Evolutionary conservation across 208 protist species (phyloP).

Genomic region (Naegleria fowleri): DNA sequence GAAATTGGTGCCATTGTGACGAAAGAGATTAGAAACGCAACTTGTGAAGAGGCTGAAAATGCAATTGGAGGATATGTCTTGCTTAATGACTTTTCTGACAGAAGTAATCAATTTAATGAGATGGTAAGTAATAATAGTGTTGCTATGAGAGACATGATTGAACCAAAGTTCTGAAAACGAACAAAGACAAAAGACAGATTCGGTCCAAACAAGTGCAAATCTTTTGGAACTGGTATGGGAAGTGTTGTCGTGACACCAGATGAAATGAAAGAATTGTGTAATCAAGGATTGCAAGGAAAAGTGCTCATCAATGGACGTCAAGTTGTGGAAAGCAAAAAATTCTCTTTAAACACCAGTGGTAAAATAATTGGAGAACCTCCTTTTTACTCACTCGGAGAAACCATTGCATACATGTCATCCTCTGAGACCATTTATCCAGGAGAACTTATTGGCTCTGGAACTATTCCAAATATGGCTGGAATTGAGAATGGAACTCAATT

Average conservation of each 20-base stretch:
- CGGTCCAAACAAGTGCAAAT: background rate
- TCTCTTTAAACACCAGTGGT: background rate
- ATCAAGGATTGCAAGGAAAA: background rate
- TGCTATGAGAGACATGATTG: background rate
- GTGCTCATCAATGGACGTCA: background rate
- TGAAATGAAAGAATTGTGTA: background rate
- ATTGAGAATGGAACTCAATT: background rate
- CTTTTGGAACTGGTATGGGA: background rate
- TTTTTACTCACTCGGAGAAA: background rate
- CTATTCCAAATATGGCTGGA: background rate
- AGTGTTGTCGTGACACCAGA: constrained; percentile 14
- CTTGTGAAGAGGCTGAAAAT: background rate
- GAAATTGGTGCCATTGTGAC: background rate
- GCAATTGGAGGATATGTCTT: constrained; percentile 2
- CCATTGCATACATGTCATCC: background rate
- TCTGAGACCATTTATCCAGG: background rate
- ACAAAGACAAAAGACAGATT: background rate
- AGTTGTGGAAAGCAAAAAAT: background rate
- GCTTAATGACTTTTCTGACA: constrained; percentile 6
- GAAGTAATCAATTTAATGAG: background rate
- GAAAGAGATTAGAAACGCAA: background rate
- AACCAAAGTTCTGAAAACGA: background rate
- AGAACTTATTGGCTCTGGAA: background rate
- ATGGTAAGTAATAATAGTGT: background rate
- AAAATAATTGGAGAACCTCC: no score